Evolutionary conservation across 805 yeast species (phyloP).

Genomic region (Suhomyces sp.): DNA sequence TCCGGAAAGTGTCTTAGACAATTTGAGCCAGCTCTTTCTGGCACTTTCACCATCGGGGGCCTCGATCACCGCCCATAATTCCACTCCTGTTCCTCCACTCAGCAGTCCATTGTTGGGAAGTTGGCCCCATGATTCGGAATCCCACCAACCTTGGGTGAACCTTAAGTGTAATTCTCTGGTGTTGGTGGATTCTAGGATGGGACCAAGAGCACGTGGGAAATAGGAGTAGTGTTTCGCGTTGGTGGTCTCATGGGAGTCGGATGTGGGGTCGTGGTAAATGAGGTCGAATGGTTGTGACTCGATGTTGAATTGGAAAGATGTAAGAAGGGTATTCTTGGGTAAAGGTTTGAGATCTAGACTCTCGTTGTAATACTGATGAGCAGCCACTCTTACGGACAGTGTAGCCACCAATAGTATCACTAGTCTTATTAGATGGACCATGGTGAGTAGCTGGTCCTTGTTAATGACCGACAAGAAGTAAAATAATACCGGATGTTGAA

Average conservation of each 20-base stretch:
- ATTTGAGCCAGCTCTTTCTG: slow-evolving; percentile 61
- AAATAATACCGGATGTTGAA: no score
- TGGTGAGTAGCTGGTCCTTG: no score
- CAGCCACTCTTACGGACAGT: no score
- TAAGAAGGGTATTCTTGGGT: slow-evolving; percentile 65
- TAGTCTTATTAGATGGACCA: no score
- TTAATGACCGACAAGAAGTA: no score
- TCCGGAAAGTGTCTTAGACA: slow-evolving; percentile 81
- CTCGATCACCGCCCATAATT: slow-evolving; percentile 83
- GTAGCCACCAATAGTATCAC: no score
- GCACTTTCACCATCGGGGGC: slow-evolving; percentile 58
- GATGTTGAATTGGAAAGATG: slow-evolving; percentile 69
- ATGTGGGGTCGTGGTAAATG: slow-evolving; percentile 15
- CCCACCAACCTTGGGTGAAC: slow-evolving; percentile 96
- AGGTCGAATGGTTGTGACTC: slow-evolving; percentile 47
- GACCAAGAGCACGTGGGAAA: slow-evolving; percentile 82
- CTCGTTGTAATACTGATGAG: slow-evolving; percentile 71
- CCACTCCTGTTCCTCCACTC: slow-evolving; percentile 95
- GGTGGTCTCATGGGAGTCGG: slow-evolving; percentile 12
- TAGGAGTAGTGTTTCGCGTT: slow-evolving; percentile 50
- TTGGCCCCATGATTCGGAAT: slow-evolving; percentile 80
- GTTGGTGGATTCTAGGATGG: slow-evolving; percentile 63
- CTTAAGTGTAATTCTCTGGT: slow-evolving; percentile 79
- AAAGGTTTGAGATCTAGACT: slow-evolving; percentile 63
- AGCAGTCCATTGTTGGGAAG: slow-evolving; percentile 68